These are phyloP conservation scores for Ceratocystis diversiconidia DNA, from an alignment of 2,329 filamentous ascomycete genomes.

Conservation along the genomic window DNA sequence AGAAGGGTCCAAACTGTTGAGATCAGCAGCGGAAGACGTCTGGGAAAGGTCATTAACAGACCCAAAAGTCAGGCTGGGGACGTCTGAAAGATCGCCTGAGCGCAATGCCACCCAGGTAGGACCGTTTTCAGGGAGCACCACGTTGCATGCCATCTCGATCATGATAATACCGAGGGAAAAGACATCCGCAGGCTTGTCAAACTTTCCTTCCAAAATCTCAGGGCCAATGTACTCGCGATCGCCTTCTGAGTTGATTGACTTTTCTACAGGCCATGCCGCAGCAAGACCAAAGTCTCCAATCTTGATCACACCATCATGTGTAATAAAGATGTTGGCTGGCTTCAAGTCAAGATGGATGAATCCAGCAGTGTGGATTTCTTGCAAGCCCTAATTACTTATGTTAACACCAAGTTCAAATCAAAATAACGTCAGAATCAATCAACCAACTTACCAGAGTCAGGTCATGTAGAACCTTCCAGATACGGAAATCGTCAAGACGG, in stretches of 20 bases:
- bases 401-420: too few species aligned
- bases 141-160: slow-evolving; percentile 87
- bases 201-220: slow-evolving; percentile 74
- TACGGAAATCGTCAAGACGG: slow-evolving; percentile 87
- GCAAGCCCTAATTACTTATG: slow-evolving; percentile 49
- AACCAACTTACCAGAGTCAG: slow-evolving; percentile 53
- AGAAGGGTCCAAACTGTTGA: slow-evolving; percentile 1
- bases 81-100: slow-evolving; percentile 74
- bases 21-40: background rate
- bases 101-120: slow-evolving; percentile 80
- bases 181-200: slow-evolving; percentile 82
- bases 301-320: slow-evolving; percentile 67
- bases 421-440: background rate
- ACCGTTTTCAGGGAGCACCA: slow-evolving; percentile 85
- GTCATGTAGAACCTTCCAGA: slow-evolving; percentile 95
- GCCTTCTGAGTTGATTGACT: slow-evolving; percentile 75
- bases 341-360: slow-evolving; percentile 80
- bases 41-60: slow-evolving; percentile 46
- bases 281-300: slow-evolving; percentile 82
- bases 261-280: slow-evolving; percentile 58
- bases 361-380: slow-evolving; percentile 76
- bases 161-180: slow-evolving; percentile 92
- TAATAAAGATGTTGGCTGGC: slow-evolving; percentile 71
- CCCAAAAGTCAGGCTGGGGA: slow-evolving; percentile 77
- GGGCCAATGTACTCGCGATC: slow-evolving; percentile 94